These are phyloP conservation scores for Aspergillus mulundensis DNA, from an alignment of 495 filamentous ascomycete species.

Conservation along the genomic window DNA sequence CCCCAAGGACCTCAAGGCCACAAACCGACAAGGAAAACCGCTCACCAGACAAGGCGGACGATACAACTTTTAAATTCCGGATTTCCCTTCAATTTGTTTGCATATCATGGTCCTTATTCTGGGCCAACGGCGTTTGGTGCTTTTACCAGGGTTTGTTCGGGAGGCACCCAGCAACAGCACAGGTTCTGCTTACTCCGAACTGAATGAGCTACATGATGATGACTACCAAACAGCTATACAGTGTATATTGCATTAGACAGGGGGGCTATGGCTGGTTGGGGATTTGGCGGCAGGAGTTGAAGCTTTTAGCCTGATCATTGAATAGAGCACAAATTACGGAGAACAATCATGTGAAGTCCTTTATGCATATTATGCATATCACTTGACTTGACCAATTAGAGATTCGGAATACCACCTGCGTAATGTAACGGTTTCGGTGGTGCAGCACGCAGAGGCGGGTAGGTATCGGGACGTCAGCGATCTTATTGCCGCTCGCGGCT, in stretches of 20 bases:
- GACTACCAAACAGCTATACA: conserved; percentile 11
- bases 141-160: conserved; percentile 2
- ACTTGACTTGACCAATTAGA: conserved; percentile 6
- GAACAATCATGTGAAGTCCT: background rate
- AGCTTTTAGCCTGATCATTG: conserved; percentile 1
- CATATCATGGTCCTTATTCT: conserved; percentile 1
- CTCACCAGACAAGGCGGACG: conserved; percentile 46
- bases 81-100: conserved; percentile 6
- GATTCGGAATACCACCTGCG: conserved; percentile 6
- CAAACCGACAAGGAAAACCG: conserved; percentile 46
- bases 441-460: conserved; percentile 9
- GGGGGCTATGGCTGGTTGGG: background rate
- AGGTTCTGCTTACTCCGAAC: conserved; percentile 11
- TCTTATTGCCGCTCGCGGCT: conserved; percentile 13
- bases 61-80: conserved; percentile 32
- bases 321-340: background rate
- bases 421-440: conserved; percentile 19
- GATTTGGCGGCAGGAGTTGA: background rate
- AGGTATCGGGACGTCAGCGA: conserved; percentile 42
- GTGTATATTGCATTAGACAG: conserved; percentile 16
- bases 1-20: conserved; percentile 39
- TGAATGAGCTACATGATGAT: conserved; percentile 23
- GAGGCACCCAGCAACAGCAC: conserved; percentile 5
- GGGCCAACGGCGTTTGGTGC: conserved; percentile 4
- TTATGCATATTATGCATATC: background rate